phyloP scores from a whole-genome alignment of 1,139 yeast species.

The Sugiyamaella sp. region DNA sequence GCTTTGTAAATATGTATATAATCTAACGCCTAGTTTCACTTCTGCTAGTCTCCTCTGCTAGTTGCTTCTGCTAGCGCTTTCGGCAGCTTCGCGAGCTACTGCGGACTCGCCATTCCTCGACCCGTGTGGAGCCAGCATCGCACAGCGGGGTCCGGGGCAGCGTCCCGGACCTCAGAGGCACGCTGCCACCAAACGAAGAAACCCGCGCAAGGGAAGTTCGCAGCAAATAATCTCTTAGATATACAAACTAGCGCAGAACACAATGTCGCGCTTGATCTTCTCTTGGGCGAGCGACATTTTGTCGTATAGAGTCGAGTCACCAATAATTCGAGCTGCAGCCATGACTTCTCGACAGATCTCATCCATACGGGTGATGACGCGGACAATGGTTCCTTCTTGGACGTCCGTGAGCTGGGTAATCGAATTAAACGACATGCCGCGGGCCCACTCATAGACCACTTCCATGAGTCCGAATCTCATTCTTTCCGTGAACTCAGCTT shows the following conservation, averaged over 20 bases:
- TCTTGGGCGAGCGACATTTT: slow-evolving; percentile 95
- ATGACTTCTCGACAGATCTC: slow-evolving; percentile 94
- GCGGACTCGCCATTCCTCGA: too few relatives aligned
- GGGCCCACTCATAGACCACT: slow-evolving; percentile 97
- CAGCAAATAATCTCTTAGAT: slow-evolving; percentile 50
- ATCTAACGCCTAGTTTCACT: slow-evolving; percentile 5
- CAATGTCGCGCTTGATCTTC: slow-evolving; percentile 92
- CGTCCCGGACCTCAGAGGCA: too few relatives aligned
- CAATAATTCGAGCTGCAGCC: slow-evolving; percentile 92
- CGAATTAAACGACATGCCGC: slow-evolving; percentile 88
- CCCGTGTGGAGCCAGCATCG: too few relatives aligned
- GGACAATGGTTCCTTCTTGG: slow-evolving; percentile 97
- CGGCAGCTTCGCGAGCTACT: too few relatives aligned
- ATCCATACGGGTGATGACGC: slow-evolving; percentile 91
- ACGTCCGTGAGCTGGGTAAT: slow-evolving; percentile 87
- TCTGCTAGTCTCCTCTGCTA: too few relatives aligned
- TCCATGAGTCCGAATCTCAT: slow-evolving; percentile 88
- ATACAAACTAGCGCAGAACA: slow-evolving; percentile 93
- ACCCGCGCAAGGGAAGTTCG: too few relatives aligned
- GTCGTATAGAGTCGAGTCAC: slow-evolving; percentile 83
- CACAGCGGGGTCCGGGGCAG: too few relatives aligned
- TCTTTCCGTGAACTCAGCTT: slow-evolving; percentile 77
- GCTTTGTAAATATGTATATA: slow-evolving; percentile 18
- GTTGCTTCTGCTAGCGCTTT: too few relatives aligned
- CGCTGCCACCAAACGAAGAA: too few relatives aligned